Evolutionary conservation across 148 eudicot species (phyloP).

Genomic region (Euryodendron excelsum): DNA sequence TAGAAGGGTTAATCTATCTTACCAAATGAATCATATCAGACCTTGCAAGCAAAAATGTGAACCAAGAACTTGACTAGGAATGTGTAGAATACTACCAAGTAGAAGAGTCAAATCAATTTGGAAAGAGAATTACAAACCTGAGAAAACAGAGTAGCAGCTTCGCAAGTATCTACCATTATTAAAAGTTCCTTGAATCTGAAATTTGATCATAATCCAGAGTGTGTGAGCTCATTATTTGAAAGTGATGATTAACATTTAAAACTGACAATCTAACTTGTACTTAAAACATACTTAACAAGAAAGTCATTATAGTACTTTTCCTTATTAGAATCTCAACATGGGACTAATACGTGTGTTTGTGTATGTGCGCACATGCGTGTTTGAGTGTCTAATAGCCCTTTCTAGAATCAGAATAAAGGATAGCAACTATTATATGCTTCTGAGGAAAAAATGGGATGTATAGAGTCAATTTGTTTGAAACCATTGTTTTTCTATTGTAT

Average conservation of each 20-base stretch:
- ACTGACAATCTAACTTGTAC: background rate
- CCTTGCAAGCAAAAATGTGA: background rate
- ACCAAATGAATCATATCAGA: background rate
- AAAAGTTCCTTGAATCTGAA: slow-evolving; percentile 95
- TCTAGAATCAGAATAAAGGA: background rate
- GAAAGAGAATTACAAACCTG: slow-evolving; percentile 54
- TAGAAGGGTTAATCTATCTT: background rate
- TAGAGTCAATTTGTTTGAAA: background rate
- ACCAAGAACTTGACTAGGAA: background rate
- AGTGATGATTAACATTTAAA: background rate
- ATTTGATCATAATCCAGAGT: slow-evolving; percentile 13
- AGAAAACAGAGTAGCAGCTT: slow-evolving; percentile 94
- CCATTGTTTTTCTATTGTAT: background rate
- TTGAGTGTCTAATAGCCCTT: background rate
- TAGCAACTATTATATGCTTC: background rate
- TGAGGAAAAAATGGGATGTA: background rate
- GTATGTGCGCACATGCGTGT: no score
- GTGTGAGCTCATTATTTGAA: background rate
- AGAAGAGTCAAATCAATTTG: background rate
- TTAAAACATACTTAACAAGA: background rate
- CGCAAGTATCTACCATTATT: slow-evolving; percentile 99
- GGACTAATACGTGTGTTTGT: background rate
- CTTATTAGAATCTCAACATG: background rate
- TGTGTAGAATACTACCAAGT: background rate
- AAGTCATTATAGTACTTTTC: background rate